Evolutionary conservation across 768 basidiomycete genomes (phyloP).

Genomic region (Macrolepiota fuliginosa): DNA sequence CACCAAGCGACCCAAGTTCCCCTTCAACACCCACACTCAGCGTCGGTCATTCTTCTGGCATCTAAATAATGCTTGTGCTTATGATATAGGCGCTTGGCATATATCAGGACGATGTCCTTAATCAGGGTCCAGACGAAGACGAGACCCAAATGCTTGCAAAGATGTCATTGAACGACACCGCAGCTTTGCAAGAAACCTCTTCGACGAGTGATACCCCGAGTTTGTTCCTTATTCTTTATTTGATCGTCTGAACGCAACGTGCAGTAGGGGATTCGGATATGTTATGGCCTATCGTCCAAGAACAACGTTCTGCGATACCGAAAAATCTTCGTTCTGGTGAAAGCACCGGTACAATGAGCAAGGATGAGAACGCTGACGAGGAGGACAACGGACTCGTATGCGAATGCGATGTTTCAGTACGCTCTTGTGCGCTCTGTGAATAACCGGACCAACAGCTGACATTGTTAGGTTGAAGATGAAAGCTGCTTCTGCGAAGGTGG

Average conservation of each 20-base stretch:
- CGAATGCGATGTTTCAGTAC: conserved; percentile 64
- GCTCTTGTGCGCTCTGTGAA: conserved; percentile 9
- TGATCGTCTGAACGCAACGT: neutral
- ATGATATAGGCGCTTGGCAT: neutral
- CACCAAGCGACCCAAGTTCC: neutral
- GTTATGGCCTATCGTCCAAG: neutral
- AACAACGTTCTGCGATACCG: neutral
- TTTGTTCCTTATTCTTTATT: neutral
- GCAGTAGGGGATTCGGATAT: neutral
- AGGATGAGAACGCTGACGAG: neutral
- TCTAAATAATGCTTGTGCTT: neutral
- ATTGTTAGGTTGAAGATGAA: conserved; percentile 52
- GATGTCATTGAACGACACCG: conserved; percentile 5
- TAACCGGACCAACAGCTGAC: neutral
- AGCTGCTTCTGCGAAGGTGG: conserved; percentile 64
- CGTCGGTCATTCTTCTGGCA: neutral
- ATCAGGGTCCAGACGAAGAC: neutral
- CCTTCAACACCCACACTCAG: neutral
- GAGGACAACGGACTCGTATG: conserved; percentile 52
- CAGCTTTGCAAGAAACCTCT: neutral
- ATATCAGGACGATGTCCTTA: neutral
- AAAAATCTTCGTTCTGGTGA: neutral
- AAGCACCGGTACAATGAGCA: neutral
- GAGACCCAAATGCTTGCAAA: conserved; percentile 6
- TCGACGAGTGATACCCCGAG: neutral